These are phyloP conservation scores for Globisporangium iwayamae DNA, from an alignment of 352 stramenopile species.

Conservation along the genomic window DNA sequence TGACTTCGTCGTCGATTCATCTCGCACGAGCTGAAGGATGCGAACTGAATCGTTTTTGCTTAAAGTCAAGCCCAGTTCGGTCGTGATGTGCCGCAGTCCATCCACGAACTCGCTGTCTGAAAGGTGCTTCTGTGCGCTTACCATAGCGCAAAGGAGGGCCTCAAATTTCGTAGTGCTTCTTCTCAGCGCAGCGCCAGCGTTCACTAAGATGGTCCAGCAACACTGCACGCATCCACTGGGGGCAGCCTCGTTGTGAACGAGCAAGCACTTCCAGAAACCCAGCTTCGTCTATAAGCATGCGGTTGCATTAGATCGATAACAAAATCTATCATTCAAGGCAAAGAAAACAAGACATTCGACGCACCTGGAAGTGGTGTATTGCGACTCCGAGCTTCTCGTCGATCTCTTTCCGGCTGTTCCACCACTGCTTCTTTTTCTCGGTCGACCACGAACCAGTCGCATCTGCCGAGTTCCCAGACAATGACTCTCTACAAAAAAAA, in stretches of 20 bases:
- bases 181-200: constrained; percentile 6
- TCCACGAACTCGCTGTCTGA: constrained; percentile 40
- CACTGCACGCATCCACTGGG: constrained; percentile 15
- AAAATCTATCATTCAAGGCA: neutral
- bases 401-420: constrained; percentile 56
- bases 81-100: constrained; percentile 34
- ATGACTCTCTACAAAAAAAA: constrained; percentile 31
- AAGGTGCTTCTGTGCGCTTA: constrained; percentile 25
- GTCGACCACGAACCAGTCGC: constrained; percentile 47
- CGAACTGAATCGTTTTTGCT: constrained; percentile 7
- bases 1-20: constrained; percentile 4
- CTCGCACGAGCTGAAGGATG: constrained; percentile 16
- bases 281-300: constrained; percentile 28
- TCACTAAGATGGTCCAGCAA: constrained; percentile 34
- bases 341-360: neutral
- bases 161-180: constrained; percentile 21
- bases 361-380: constrained; percentile 56
- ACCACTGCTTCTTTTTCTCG: constrained; percentile 77
- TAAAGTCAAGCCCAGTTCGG: constrained; percentile 24
- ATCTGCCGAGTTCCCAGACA: constrained; percentile 58
- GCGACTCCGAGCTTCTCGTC: constrained; percentile 40
- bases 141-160: constrained; percentile 33
- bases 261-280: constrained; percentile 57
- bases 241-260: constrained; percentile 23
- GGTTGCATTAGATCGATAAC: neutral